Evolutionary conservation across 164 flowering plant species (phyloP).

Genomic region (Annona cherimola): DNA sequence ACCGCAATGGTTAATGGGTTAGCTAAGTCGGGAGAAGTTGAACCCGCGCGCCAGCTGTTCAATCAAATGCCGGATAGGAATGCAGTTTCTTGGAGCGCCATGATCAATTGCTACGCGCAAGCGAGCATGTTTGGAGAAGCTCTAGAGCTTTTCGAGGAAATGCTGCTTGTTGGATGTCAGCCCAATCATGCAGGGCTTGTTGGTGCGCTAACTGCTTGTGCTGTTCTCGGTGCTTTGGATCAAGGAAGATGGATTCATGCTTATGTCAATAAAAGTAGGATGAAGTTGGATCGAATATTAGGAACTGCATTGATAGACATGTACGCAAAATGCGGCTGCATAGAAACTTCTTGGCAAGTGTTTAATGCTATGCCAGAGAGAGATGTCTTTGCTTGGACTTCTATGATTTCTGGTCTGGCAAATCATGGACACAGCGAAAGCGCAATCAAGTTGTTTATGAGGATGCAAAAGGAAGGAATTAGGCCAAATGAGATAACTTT

Average conservation of each 20-base stretch:
- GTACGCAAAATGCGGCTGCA: slow-evolving; percentile 59
- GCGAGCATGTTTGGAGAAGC: slow-evolving; percentile 37
- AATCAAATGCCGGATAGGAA: slow-evolving; percentile 61
- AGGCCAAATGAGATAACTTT: slow-evolving; percentile 50
- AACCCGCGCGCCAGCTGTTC: slow-evolving; percentile 37
- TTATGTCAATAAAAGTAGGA: slow-evolving; percentile 32
- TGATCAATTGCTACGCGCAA: slow-evolving; percentile 45
- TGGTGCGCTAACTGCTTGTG: slow-evolving; percentile 45
- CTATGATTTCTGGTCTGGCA: slow-evolving; percentile 50
- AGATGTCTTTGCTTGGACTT: slow-evolving; percentile 53
- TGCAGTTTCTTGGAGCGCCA: slow-evolving; percentile 52
- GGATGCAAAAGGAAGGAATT: slow-evolving; percentile 40
- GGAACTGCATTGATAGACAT: slow-evolving; percentile 56
- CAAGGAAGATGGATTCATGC: slow-evolving; percentile 66
- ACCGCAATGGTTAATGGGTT: slow-evolving; percentile 63
- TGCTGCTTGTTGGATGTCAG: slow-evolving; percentile 30
- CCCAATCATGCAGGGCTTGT: slow-evolving; percentile 49
- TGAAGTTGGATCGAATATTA: slow-evolving; percentile 38
- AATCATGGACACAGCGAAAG: slow-evolving; percentile 37
- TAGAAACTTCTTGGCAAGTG: slow-evolving; percentile 32
- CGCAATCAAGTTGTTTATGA: slow-evolving; percentile 35
- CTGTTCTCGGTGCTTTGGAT: slow-evolving; percentile 42
- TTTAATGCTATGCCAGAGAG: slow-evolving; percentile 32
- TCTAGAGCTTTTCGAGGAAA: slow-evolving; percentile 38
- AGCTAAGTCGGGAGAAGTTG: slow-evolving; percentile 33